Percentiles rank a stretch among this genome's conserved stretches.
These are phyloP conservation scores for Candida montana DNA, from an alignment of 805 yeast species.

Conservation along the genomic window DNA sequence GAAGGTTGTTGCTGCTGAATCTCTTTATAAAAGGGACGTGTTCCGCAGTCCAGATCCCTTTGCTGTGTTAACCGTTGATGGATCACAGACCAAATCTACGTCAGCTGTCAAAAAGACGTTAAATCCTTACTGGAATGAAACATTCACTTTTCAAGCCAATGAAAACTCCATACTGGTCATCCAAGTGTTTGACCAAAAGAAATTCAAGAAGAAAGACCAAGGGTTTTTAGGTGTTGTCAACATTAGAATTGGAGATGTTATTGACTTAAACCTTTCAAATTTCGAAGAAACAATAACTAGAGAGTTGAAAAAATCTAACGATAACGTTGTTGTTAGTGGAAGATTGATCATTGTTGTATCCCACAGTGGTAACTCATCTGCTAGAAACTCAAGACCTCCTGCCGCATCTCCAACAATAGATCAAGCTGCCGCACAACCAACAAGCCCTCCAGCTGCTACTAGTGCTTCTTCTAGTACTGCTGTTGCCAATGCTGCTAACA, in stretches of 20 bases:
- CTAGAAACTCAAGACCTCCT: constrained; percentile 23
- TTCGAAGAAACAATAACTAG: constrained; percentile 85
- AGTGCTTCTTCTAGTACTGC: constrained; percentile 22
- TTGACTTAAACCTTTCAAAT: constrained; percentile 50
- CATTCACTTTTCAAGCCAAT: constrained; percentile 68
- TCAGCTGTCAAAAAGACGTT: constrained; percentile 89
- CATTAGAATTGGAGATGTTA: constrained; percentile 81
- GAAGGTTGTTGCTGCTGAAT: constrained; percentile 91
- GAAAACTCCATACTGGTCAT: constrained; percentile 84
- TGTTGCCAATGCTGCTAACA: constrained; percentile 7
- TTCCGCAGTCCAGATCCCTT: constrained; percentile 97
- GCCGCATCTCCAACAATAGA: not conserved
- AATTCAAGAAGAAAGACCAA: constrained; percentile 96
- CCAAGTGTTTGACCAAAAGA: constrained; percentile 95
- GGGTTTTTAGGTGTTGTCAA: constrained; percentile 97
- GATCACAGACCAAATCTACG: constrained; percentile 92
- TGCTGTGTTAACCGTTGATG: constrained; percentile 96
- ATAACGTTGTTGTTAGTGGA: constrained; percentile 89
- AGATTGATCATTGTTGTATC: constrained; percentile 76
- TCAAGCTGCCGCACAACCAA: constrained; percentile 3
- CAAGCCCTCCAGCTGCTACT: not conserved
- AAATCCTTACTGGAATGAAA: constrained; percentile 97
- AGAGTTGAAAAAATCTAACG: constrained; percentile 87
- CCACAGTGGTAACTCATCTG: constrained; percentile 28
- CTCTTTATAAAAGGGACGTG: constrained; percentile 90